Evolutionary conservation across 208 protist species (phyloP), one percentile per base, ranked within the genome.

Genomic region (Trypanosoma mega): DNA sequence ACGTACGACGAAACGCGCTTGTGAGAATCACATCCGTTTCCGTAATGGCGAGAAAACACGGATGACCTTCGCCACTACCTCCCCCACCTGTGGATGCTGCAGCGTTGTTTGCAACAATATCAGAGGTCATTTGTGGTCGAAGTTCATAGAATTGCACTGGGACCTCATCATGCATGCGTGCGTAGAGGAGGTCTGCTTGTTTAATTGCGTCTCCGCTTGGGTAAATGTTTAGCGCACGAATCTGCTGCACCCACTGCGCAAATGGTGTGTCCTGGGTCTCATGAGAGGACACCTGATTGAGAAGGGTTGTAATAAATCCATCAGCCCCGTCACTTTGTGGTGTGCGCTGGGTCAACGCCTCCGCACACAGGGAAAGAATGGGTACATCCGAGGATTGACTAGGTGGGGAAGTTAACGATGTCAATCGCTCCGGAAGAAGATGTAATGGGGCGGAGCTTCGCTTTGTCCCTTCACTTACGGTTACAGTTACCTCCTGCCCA

Each of bases 21-120:
- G 18, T 34, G 11, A 70, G 27, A 51, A 70, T 51, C 45, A 70
- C 63, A 37, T 70, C 63, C 2, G 63, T 57, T 5, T 70, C 30
- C 31, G 63, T 70, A 5, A 70, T 33, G 37, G 37, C 55, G n/a
- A 70, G 30, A 47, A 41, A 58, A 27, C 63, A 70, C 2, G 55
- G 63, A 21, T 70, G 63, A 1, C 55, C 55, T 24, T 20, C 44
- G 29, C 30, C 29, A 41, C 6, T 39, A 12, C 34, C 34, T 16
- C 34, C 34, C 6, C 34, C 34, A 6, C 34, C 34, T 16, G 8
- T 12, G 12, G 12, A 39, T 39, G 34, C 34, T 16, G 6, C 12
- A 12, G 34, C 8, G 34, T 16, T 16, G 6, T 6, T 6, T 39
- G 8, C 34, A 6, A 6, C 34, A 12, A 6, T 16, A 6, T 39